Evolutionary conservation across 495 filamentous ascomycete species (phyloP).

Genomic region (Cetradonia linearis): DNA sequence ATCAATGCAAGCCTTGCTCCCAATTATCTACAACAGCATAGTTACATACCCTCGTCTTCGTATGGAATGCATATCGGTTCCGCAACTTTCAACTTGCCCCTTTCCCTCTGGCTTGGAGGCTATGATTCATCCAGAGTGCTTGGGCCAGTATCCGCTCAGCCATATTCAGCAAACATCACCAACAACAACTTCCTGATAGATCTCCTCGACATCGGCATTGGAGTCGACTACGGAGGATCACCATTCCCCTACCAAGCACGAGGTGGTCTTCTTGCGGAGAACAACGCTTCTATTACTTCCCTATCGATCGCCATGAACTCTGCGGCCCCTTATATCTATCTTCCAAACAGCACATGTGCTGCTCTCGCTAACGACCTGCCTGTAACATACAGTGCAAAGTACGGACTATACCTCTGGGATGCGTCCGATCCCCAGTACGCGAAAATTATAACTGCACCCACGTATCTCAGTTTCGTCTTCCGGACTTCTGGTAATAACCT

Average conservation of each 20-base stretch:
- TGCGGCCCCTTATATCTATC: slow-evolving; percentile 37
- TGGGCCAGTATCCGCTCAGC: slow-evolving; percentile 4
- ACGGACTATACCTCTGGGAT: slow-evolving; percentile 44
- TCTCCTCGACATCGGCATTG: slow-evolving; percentile 36
- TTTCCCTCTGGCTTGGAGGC: slow-evolving; percentile 39
- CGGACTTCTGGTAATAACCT: slow-evolving; percentile 23
- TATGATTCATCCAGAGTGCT: slow-evolving; percentile 38
- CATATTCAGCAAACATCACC: not conserved
- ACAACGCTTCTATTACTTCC: slow-evolving; percentile 27
- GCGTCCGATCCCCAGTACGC: slow-evolving; percentile 29
- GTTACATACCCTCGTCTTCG: slow-evolving; percentile 37
- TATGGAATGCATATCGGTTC: slow-evolving; percentile 46
- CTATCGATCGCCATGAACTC: slow-evolving; percentile 30
- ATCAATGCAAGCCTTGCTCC: slow-evolving; percentile 4
- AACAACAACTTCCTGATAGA: slow-evolving; percentile 26
- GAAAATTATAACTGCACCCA: slow-evolving; percentile 19
- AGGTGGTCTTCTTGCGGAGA: slow-evolving; percentile 30
- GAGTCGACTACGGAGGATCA: slow-evolving; percentile 33
- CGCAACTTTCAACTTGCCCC: slow-evolving; percentile 30
- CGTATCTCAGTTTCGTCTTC: slow-evolving; percentile 24
- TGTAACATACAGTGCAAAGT: slow-evolving; percentile 31
- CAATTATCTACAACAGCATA: not conserved
- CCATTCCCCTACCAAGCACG: slow-evolving; percentile 32
- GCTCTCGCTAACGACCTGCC: slow-evolving; percentile 39
- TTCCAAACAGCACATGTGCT: slow-evolving; percentile 42